Evolutionary conservation across 345 rosid species (phyloP), one percentile per base, ranked within the genome.

Genomic region (Garcia nutans): DNA sequence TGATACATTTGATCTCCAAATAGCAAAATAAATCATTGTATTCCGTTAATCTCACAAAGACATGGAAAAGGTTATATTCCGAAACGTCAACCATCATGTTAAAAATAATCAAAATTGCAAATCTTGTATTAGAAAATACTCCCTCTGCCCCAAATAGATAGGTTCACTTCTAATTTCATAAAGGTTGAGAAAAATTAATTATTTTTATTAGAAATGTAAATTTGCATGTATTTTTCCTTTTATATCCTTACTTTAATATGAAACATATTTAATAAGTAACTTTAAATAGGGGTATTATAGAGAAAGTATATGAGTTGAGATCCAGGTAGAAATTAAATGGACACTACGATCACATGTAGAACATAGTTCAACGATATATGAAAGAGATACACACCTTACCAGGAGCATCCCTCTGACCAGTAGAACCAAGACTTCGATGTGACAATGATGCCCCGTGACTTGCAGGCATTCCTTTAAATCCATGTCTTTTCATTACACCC

Each of bases 351-450:
- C 10, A 24, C 45, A 28, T 44, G 59, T 17, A 61, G 52, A 31
- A 45, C 13, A 71, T 45, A 37, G 12, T 58, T 78, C 74, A 73
- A 16, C 76, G 31, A 68, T 6, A 7, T 10, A 61, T 49, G 42
- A 16, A 76, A 73, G 76, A 68, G 69, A 74, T 68, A 83, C 81
- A 62, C 66, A 95, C 99, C 97, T 86, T 96, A 69, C 99, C 98
- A 10, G 91, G 91, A 77, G 89, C 90, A 86, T 94, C 98, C 85
- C 99, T 89, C 88, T 93, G 98, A 67, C 99, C 97, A 28, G 98
- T 93, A 65, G 99, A 96, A 79, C 98, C 99, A 77, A 70, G 55
- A 68, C 88, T 85, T 78, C 97, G 82, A 86, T 96, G 99, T 20
- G 92, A 76, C 61, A 85, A 66, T 76, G 98, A 96, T 54, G 87